Base-by-base conservation (phyloP, 305 asterid genomes). In the Rubia tinctorum region DNA sequence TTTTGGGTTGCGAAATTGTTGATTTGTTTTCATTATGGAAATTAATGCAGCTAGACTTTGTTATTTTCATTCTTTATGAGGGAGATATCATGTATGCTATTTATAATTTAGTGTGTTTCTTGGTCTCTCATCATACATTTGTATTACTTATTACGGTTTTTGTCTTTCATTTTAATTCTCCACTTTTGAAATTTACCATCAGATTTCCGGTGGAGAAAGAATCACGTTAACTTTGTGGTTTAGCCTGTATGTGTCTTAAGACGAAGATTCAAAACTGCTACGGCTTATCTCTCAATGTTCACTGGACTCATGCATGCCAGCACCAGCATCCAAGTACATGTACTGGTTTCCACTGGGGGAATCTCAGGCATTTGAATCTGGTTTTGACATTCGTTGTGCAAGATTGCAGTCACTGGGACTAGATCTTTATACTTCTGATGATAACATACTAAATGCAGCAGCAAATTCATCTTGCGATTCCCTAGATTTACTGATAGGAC, bases 261-360 rank as follows among this genome's bases (percentile, higher is more conserved):
- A 91, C 69, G 98, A 93, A 88, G 98, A 93, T 80, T 76, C 86
- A 68, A 90, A 87, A 76, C 87, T 93, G 69, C 76, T 93, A n/a
- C 74, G 70, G 37, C 82, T 86, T 81, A 91, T 93, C 68, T 84
- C 92, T 23, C 79, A 79, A 73, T 71, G 7, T 78, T 80, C 76
- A 15, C 74, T 62, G 17, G 75, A 71, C 64, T 76, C 87, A 7
- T 76, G 75, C 77, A 67, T 84, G 71, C 97, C 97, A 7, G 6
- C 66, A 43, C 89, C 86, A 30, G 96, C 87, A 69, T 82, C 97
- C 64, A 82, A 74, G 44, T 84, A 86, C 72, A 94, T 94, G 97
- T 88, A 91, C 81, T 90, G 97, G 98, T 91, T 88, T 82, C 98
- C 97, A 67, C 96, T 97, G 0, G 89, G 87, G 68, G 87, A 89